phyloP scores from a whole-genome alignment of 2,329 filamentous ascomycete species.

The Rutstroemia sp. region DNA sequence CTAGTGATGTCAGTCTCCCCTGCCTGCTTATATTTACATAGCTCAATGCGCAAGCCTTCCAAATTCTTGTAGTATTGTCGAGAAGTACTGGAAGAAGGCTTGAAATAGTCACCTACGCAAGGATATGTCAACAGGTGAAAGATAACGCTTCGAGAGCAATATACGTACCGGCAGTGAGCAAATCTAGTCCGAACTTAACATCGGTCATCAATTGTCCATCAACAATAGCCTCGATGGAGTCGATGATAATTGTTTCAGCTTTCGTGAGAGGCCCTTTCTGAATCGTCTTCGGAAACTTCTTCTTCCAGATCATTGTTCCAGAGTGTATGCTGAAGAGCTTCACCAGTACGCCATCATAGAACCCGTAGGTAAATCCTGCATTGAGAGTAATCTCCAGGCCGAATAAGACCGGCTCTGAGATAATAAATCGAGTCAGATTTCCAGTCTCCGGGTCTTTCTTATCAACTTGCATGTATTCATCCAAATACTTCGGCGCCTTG shows the following conservation, averaged over 20 bases:
- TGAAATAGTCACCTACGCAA: neutral
- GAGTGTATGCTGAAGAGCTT: neutral
- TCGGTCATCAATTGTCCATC: neutral
- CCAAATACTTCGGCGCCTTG: neutral
- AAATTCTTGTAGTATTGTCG: neutral
- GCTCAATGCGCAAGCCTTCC: neutral
- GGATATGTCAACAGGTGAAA: neutral
- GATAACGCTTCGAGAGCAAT: neutral
- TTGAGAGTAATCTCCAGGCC: neutral
- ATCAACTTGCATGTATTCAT: slow-evolving; percentile 4
- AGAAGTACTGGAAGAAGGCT: neutral
- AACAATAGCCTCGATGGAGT: neutral
- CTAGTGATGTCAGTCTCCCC: neutral
- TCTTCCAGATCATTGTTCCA: neutral
- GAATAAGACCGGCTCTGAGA: neutral
- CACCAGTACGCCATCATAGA: neutral
- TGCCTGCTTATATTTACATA: neutral
- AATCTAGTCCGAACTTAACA: neutral
- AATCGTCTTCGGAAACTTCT: neutral
- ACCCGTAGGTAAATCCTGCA: neutral
- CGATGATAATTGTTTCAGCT: neutral
- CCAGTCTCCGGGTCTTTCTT: neutral
- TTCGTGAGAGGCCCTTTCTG: neutral
- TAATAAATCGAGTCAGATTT: neutral
- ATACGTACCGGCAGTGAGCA: neutral